phyloP scores from a whole-genome alignment of 805 yeast genomes.

The Wickerhamomyces queroliae region DNA sequence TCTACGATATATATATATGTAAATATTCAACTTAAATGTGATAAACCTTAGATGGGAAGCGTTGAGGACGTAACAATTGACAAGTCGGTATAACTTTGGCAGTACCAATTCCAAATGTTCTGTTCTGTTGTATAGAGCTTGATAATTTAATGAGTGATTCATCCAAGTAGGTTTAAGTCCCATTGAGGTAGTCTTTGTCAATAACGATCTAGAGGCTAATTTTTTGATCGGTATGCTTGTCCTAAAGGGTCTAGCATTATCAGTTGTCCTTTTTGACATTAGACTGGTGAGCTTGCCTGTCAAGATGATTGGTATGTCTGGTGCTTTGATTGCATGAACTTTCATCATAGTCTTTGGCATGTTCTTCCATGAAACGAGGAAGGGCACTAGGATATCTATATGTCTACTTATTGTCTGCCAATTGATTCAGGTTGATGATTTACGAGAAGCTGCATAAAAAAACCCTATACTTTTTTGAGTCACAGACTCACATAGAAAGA shows the following conservation, averaged over 20 bases:
- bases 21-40: too few relatives aligned
- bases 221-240: conserved; percentile 75
- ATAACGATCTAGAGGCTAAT: conserved; percentile 73
- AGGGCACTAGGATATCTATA: conserved; percentile 22
- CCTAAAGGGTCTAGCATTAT: conserved; percentile 69
- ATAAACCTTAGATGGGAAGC: not conserved
- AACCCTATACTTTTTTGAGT: too few relatives aligned
- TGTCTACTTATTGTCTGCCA: not conserved
- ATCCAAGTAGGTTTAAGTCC: conserved; percentile 28
- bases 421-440: too few relatives aligned
- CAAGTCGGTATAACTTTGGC: conserved; percentile 53
- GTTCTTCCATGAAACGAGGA: conserved; percentile 54
- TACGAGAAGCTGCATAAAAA: too few relatives aligned
- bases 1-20: too few relatives aligned
- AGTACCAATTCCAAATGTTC: conserved; percentile 69
- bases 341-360: conserved; percentile 79
- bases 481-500: too few relatives aligned
- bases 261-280: conserved; percentile 72
- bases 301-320: conserved; percentile 67
- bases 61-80: conserved; percentile 4
- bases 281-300: conserved; percentile 66
- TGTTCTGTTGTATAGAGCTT: conserved; percentile 40
- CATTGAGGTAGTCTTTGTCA: conserved; percentile 20
- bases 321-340: conserved; percentile 79
- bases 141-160: conserved; percentile 60